Base-by-base conservation (phyloP, 2,329 filamentous ascomycete species). In the Aspergillus costaricaensis region DNA sequence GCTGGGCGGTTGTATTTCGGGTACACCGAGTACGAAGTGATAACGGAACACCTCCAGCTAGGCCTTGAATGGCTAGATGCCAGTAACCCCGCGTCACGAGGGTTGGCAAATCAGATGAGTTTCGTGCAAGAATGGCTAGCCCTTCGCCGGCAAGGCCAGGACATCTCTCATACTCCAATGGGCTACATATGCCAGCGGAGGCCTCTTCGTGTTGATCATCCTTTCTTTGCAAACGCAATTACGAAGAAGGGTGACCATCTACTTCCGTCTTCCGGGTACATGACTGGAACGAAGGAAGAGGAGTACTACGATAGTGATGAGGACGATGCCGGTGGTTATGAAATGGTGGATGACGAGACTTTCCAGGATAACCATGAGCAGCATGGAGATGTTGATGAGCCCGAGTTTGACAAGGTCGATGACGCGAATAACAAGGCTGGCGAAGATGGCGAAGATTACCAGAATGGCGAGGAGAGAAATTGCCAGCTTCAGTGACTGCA, bases 1-100 rank as follows among this genome's bases (percentile, higher is more conserved):
- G 77, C 85, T 0, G 88, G 87, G 0, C 78, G 86, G 0, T 76
- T 90, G 0, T 89, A 90, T 65, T 72, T 74, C 38, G 63, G 69
- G 0, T 71, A 66, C 21, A 47, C 64, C 0, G 70, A 73, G n/a
- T 71, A 74, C 38, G 52, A 61, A 12, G 25, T 10, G 10, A 14
- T 64, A 6, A 27, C 55, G 0, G 32, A 57, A n/a, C 55, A 32
- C 0, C 10, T 66, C 10, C 55, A 25, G 2, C 23, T 63, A 0
- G 43, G 60, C 1, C 47, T 25, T 3, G 32, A 55, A 0, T 44
- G 44, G 8, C 27, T 19, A 14, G n/a, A 23, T 36, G 9, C 1
- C 14, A 43, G 17, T 10, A 21, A 21, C 4, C 12, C 1, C 1
- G 9, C 4, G 8, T 19, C 10, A 12, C 14, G 57, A 53, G 19